Base-by-base conservation (phyloP, 768 basidiomycete genomes). In the Lactarius pseudohatsudake region DNA sequence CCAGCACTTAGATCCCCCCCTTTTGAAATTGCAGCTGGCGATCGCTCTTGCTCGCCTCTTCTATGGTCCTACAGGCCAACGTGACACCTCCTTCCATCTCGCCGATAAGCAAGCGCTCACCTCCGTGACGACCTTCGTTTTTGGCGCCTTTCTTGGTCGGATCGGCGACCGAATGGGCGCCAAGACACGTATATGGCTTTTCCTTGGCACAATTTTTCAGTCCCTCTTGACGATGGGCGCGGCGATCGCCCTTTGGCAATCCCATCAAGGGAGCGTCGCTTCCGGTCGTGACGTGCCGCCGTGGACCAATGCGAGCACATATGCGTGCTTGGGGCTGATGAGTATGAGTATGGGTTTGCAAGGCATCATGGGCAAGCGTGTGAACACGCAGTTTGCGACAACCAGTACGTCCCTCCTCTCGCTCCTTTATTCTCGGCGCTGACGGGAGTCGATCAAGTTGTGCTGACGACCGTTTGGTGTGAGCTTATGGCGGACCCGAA, bases 391-490 rank as follows among this genome's bases (percentile, higher is more conserved):
- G 74, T 94, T 90, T 74, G 86, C 88, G 18, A 90, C 88, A 0
- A 90, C 88, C 22, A 87, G 89, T 89, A 53, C 73, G 85, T 43
- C 38, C 32, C 36, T 2, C 16, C 45, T 57, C 30, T 20, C 15
- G 55, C 43, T 34, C 26, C 15, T 40, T 50, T 22, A 54, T 36
- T 47, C 57, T 50, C 28, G 36, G 26, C 6, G 30, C 55, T 60
- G 36, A 43, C 60, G n/a, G 47, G 36, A 63, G 22, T 26, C 74
- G 38, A 16, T 26, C 5, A 58, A 86, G 91, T 93, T 69, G 91
- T 94, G 54, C 80, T 95, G 11, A 95, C 93, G 18, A 91, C 90
- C 20, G 84, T 93, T 64, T 95, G 92, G 92, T 91, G 92, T 70
- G 93, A 95, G 72, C 84, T 95, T 57, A 83, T 91, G 82, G 87